Evolutionary conservation across 345 rosid species (phyloP), one percentile per base, ranked within the genome.

Genomic region (Acer yangbiense): DNA sequence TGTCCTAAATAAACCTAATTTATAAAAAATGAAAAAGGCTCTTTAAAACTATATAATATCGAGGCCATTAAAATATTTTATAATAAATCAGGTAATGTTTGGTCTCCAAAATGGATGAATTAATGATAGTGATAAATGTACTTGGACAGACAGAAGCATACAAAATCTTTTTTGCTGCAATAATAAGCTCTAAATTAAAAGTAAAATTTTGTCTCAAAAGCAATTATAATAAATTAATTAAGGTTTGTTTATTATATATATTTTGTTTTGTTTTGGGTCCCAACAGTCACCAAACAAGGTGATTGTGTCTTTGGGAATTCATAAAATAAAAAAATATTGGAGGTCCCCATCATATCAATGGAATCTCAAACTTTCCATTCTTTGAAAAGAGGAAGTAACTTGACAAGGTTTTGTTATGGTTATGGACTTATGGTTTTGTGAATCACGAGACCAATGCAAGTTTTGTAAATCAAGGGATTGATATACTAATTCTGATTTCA

Each of bases 181-280:
- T 57, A 57, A 57, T n/a, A 57, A 57, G 11, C 62, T 57, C 8
- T 41, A 39, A 72, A 71, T 54, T 17, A 71, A 58, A 72, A 35
- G 65, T 50, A 20, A 2, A 7, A 20, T 9, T 32, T 71, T 71
- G 64, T 55, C 48, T 71, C 3, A 57, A 57, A 29, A n/a, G 62
- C 43, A 23, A 70, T 50, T 14, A 54, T 50, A 35, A 35, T 35
- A 35, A 4, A 35, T 35, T 35, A 72, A 11, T 14, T 50, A 17
- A 3, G 5, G 9, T 16, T 71, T 29, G 63, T 60, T 25, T 32
- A 6, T 18, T 35, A 35, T 2, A 35, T 2, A 29, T 32, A 9
- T 7, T 17, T 18, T 7, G 2, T 9, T 55, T 55, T 57, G 50
- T 57, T 64, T 57, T 57, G 66, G 76, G 66, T 21, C 76, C 65